Evolutionary conservation across 768 basidiomycete species (phyloP).

Genomic region (Lentinula aciculospora): DNA sequence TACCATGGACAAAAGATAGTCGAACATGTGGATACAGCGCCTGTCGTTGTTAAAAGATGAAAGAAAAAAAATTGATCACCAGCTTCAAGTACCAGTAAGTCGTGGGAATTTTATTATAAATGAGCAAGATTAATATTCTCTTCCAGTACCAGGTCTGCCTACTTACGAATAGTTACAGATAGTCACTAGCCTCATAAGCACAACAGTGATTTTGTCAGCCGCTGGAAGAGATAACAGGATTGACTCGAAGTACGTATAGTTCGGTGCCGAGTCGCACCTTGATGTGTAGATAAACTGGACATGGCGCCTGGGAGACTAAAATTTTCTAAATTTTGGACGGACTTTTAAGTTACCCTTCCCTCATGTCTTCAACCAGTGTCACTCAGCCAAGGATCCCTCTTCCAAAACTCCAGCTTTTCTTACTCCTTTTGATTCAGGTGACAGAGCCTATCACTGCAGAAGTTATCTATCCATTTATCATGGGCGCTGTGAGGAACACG

Average conservation of each 20-base stretch:
- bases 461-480: conserved; percentile 20
- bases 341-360: not conserved
- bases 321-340: not conserved
- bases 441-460: conserved; percentile 25
- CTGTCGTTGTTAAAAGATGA: conserved; percentile 70
- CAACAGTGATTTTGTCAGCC: too few relatives aligned
- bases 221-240: too few relatives aligned
- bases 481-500: conserved; percentile 7
- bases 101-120: not conserved
- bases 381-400: conserved; percentile 21
- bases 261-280: too few relatives aligned
- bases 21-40: conserved; percentile 53
- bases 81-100: not conserved
- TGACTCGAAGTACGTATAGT: too few relatives aligned
- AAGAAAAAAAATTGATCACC: conserved; percentile 1
- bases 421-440: conserved; percentile 28
- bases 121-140: not conserved
- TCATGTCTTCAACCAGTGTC: not conserved
- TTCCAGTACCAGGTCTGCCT: too few relatives aligned
- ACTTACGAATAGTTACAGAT: too few relatives aligned
- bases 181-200: too few relatives aligned
- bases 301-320: too few relatives aligned
- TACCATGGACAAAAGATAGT: conserved; percentile 31
- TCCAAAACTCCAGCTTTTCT: conserved; percentile 31
- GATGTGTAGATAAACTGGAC: too few relatives aligned